Evolutionary conservation across 495 filamentous ascomycete genomes (phyloP), one percentile per base, ranked within the genome.

Genomic region (Xylona heveae): DNA sequence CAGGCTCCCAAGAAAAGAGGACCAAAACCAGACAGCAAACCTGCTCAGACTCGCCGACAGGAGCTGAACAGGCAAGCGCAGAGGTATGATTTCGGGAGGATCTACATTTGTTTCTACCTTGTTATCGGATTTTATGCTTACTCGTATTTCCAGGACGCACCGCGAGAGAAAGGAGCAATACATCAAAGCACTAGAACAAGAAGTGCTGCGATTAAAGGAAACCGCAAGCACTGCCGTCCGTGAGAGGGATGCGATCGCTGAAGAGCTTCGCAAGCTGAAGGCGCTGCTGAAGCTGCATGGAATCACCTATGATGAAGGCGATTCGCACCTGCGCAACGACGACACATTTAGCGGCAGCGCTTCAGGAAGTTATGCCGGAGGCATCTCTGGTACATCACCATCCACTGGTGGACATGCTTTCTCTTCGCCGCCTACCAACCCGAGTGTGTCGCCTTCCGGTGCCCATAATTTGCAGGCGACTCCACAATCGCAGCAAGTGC

Each of bases 141-240:
- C 19, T 25, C 29, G 33, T 30, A 39, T 42, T 14, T 31, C 34
- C 34, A 76, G 85, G 46, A 93, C 88, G 16, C 85, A 95, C 55
- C 83, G 88, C 28, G 88, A 97, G 52, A 74, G 88, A 36, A 95
- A 95, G 49, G 88, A 94, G 53, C 67, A 77, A 43, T 94, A 95
- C 47, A 85, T 92, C 62, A 81, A 81, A 50, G 64, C 71, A n/a
- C 65, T 95, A 35, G 85, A 95, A 49, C 74, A 80, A 43, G 80
- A 92, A 52, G 73, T 93, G 5, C 62, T 80, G 14, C 75, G 79
- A 31, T 54, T 71, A 37, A 62, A 67, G 44, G 71, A 74, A 47
- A 58, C 65, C 22, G 78, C 63, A 47, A 64, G 54, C 43, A 61
- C 54, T 34, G 58, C 71, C 28, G 57, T 64, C 6, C 65, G 62